Base-by-base conservation (phyloP, 805 yeast species). In the Ogataea kodamae region DNA sequence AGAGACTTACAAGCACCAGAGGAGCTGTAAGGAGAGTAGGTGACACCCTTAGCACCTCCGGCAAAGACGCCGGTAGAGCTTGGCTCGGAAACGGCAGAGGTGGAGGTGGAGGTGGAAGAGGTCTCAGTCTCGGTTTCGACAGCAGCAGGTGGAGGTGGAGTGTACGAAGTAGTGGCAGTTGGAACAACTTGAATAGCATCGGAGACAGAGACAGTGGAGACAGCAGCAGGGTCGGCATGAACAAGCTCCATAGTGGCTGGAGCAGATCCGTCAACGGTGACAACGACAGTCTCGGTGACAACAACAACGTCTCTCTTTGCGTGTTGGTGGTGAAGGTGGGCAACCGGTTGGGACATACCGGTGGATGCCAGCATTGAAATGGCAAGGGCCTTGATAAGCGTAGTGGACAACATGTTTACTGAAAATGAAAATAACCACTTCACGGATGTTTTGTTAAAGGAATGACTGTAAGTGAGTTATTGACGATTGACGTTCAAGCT, bases 1-100 rank as follows among this genome's bases (percentile, higher is more conserved):
- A 74, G 61, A 22, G 81, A 55, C 67, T 84, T 84, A 70, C 95
- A 84, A 17, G 63, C 61, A 60, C 89, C 90, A 40, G 69, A 59
- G 38, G 70, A 56, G 39, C 77, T 65, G 73, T 84, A 84, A 48
- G 95, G 95, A 31, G 89, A 77, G 72, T 84, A 84, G 38, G 88
- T 76, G 52, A 84, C 70, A 72, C 92, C 95, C 62, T 72, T 76
- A 43, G 79, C 68, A 41, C 73, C 70, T 19, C 67, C 68, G 19
- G 63, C 52, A 35, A 49, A 54, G 55, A 48, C 37, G 53, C 61
- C 46, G 41, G 57, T 18, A 10, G 44, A 42, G 28, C 50, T 27
- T 18, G 38, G 13, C 7, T 27, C 18, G 16, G 37, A 10, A 5
- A 57, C 34, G 20, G 63, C 41, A 14, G 58, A 42, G 21, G 53